Percentiles rank a stretch among this genome's conserved stretches.
Conservation (phyloP, 2,329 filamentous ascomycete genomes). For the Hypoxylon sp. region DNA sequence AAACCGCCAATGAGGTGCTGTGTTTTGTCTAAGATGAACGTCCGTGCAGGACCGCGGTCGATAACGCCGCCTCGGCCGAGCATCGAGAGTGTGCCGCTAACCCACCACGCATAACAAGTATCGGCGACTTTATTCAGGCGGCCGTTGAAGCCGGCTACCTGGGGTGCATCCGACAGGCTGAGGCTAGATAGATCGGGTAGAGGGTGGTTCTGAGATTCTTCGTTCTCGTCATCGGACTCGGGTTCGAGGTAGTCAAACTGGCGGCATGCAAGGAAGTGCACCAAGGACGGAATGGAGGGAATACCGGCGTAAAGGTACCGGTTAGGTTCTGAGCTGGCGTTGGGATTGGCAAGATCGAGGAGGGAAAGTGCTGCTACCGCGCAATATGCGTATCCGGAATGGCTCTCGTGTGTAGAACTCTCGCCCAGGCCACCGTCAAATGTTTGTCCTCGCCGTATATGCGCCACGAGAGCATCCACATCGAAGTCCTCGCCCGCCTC, state of each 20-base stretch:
- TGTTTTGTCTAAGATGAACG: conserved; percentile 86
- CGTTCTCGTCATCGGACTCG: conserved; percentile 61
- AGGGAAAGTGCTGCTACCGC: conserved; percentile 84
- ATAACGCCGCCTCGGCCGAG: conserved; percentile 72
- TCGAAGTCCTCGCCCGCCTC: conserved; percentile 79
- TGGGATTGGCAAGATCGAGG: conserved; percentile 71
- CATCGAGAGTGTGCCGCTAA: conserved; percentile 76
- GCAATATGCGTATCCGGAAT: conserved; percentile 93
- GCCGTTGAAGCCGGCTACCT: conserved; percentile 81
- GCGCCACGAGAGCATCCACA: conserved; percentile 76
- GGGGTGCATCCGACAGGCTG: conserved; percentile 50
- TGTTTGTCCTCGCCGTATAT: conserved; percentile 79
- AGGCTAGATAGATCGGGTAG: conserved; percentile 57
- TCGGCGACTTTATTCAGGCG: conserved; percentile 92
- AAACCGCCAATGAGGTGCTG: conserved; percentile 90
- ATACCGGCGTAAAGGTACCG: conserved; percentile 60
- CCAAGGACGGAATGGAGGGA: conserved; percentile 56
- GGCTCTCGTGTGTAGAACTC: conserved; percentile 83
- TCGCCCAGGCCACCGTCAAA: conserved; percentile 91
- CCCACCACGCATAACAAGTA: conserved; percentile 98
- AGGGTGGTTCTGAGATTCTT: conserved; percentile 55
- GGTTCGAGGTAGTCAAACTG: conserved; percentile 71
- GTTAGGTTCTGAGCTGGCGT: conserved; percentile 48
- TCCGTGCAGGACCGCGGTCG: conserved; percentile 72
- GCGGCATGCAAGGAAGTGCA: conserved; percentile 73